Base-by-base conservation (phyloP, 2,329 filamentous ascomycete genomes). In the Canariomyces notabilis region DNA sequence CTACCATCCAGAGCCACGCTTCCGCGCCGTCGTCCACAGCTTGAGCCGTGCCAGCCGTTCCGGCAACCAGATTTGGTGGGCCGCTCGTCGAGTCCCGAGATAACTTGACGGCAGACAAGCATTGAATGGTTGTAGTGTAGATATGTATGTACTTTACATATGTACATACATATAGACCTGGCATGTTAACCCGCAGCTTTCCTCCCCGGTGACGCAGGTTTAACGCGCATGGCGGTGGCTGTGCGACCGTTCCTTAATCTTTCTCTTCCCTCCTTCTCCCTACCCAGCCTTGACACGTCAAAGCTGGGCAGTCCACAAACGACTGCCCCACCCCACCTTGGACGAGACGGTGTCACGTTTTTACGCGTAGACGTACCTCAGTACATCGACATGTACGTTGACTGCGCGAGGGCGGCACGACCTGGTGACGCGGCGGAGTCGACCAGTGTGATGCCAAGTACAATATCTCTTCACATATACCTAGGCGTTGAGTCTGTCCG, bases 271-370 rank as follows among this genome's bases (percentile, higher is more conserved):
- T 7, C 35, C 40, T 33, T 41, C 26, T 9, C 15, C 22, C 19
- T 16, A 15, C 22, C n/a, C 37, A 34, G 31, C 33, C 44, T 42
- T 37, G 21, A 9, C 18, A 32, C 22, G 33, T 38, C 18, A 21
- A 19, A 42, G 16, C 44, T 26, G 20, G 34, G 37, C 37, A 40
- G 34, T 21, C 20, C 21, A 37, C 45, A 9, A 21, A 22, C 32
- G 20, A 29, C 20, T 22, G 12, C 14, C 26, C 20, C 37, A 29
- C 21, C 19, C 11, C 15, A 11, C 14, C 23, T n/a, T 6, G 5
- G 32, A 15, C 37, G 21, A 43, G 5, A 39, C 34, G 5, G 32
- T 46, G 46, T 52, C 50, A 52, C 50, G 50, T 52, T 49, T 47
- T 52, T 43, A 49, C 46, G 46, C 39, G 46, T 41, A 22, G 19